Conservation (phyloP, 495 filamentous ascomycete genomes). For the Cercophora scortea region DNA sequence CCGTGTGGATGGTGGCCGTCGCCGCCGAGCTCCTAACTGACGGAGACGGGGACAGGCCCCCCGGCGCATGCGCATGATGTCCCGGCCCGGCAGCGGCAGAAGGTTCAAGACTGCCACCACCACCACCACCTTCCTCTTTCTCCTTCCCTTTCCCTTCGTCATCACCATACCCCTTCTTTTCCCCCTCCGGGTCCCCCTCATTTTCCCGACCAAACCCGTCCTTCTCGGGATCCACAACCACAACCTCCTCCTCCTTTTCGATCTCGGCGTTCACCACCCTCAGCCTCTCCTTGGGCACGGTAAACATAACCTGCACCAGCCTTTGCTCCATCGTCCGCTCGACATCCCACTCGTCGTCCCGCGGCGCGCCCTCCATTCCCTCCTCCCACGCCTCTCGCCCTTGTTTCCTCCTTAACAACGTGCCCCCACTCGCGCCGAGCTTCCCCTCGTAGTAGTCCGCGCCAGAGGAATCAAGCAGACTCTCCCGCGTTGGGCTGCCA, state of each 20-base stretch:
- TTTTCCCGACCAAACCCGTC: too few relatives aligned
- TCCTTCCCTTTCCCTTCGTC: background rate
- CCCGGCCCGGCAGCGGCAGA: too few relatives aligned
- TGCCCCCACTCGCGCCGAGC: conserved; percentile 10
- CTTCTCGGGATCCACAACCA: conserved; percentile 20
- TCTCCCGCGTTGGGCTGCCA: conserved; percentile 16
- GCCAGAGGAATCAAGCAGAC: conserved; percentile 14
- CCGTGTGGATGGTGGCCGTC: conserved; percentile 17
- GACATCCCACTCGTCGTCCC: conserved; percentile 71
- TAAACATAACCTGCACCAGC: conserved; percentile 90
- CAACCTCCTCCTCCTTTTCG: conserved; percentile 36
- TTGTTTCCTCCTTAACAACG: conserved; percentile 31
- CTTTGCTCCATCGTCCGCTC: conserved; percentile 72
- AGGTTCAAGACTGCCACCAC: too few relatives aligned
- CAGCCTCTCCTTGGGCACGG: conserved; percentile 75
- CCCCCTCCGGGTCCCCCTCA: background rate
- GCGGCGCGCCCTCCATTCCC: background rate
- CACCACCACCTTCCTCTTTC: too few relatives aligned
- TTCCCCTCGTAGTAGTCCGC: conserved; percentile 18
- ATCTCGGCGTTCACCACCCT: conserved; percentile 73
- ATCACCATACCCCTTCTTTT: conserved; percentile 1
- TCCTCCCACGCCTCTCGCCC: conserved; percentile 35
- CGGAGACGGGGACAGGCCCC: conserved; percentile 9
- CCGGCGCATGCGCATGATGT: background rate
- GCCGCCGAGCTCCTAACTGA: conserved; percentile 10